Percentiles rank a stretch among this genome's conserved stretches.
These are phyloP conservation scores for Glycine latifolia DNA, from an alignment of 306 rosid species.

Conservation along the genomic window DNA sequence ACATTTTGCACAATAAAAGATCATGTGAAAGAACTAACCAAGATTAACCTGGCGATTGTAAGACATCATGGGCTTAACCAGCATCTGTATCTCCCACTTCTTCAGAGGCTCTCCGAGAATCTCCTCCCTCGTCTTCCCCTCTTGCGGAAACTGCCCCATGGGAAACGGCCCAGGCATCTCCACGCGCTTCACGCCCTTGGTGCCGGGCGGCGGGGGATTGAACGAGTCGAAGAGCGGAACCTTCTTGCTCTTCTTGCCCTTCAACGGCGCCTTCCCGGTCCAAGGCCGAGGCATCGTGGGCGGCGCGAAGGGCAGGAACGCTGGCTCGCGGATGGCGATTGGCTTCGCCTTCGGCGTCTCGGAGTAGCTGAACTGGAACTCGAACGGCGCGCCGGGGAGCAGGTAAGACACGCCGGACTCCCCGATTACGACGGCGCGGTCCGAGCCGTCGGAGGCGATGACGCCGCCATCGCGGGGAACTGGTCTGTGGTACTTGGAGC, in stretches of 20 bases:
- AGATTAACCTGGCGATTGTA: slow-evolving; percentile 93
- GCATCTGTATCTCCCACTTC: slow-evolving; percentile 82
- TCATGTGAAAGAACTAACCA: slow-evolving; percentile 54
- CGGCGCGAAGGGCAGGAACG: slow-evolving; percentile 86
- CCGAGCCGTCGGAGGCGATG: slow-evolving; percentile 67
- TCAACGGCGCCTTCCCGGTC: slow-evolving; percentile 96
- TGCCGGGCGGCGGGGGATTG: slow-evolving; percentile 59
- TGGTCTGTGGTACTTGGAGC: slow-evolving; percentile 81
- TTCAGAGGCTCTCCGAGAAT: slow-evolving; percentile 84
- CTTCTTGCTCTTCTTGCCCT: slow-evolving; percentile 70
- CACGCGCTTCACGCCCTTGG: slow-evolving; percentile 65
- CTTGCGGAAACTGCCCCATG: slow-evolving; percentile 59
- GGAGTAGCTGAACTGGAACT: slow-evolving; percentile 92
- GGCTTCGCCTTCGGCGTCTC: slow-evolving; percentile 94
- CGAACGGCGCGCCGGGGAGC: slow-evolving; percentile 94
- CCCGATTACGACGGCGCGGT: slow-evolving; percentile 79
- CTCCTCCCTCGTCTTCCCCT: slow-evolving; percentile 70
- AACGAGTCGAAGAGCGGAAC: slow-evolving; percentile 75
- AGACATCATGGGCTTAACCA: slow-evolving; percentile 63
- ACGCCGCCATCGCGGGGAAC: slow-evolving; percentile 65
- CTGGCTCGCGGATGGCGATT: slow-evolving; percentile 89
- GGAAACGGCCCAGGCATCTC: slow-evolving; percentile 79
- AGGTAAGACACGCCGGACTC: slow-evolving; percentile 86
- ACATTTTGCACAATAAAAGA: no score
- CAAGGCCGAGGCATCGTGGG: slow-evolving; percentile 95